Percentiles rank a stretch among this genome's conserved stretches.
phyloP scores from a whole-genome alignment of 352 stramenopile genomes.

The Phytophthora hibernalis region DNA sequence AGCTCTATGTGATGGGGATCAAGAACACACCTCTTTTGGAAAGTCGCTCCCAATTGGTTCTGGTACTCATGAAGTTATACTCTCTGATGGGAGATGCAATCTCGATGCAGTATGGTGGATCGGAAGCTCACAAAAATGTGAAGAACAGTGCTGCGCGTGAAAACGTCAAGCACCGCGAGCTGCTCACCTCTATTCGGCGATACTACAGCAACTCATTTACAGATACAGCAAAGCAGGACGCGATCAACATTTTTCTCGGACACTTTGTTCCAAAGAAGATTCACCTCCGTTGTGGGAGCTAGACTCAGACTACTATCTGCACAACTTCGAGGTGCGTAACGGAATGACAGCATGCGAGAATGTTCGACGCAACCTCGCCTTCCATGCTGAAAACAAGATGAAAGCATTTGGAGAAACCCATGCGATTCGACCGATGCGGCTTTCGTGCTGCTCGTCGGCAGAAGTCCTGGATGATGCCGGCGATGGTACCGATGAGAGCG shows the following conservation, averaged over 20 bases:
- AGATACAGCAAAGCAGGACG: slow-evolving; percentile 98
- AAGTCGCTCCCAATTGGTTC: slow-evolving; percentile 93
- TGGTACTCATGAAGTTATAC: slow-evolving; percentile 98
- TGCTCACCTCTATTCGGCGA: slow-evolving; percentile 98
- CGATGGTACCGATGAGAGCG: slow-evolving; percentile 36
- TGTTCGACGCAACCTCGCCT: slow-evolving; percentile 64
- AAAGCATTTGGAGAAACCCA: slow-evolving; percentile 51
- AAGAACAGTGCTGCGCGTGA: slow-evolving; percentile 86
- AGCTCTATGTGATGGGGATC: slow-evolving; percentile 98
- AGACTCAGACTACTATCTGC: slow-evolving; percentile 91
- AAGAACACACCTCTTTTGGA: slow-evolving; percentile 86
- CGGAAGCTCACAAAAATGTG: slow-evolving; percentile 99
- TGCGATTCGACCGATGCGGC: slow-evolving; percentile 27
- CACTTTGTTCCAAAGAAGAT: slow-evolving; percentile 83
- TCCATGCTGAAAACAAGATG: slow-evolving; percentile 70
- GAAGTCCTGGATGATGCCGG: slow-evolving; percentile 41
- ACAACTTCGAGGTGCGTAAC: slow-evolving; percentile 91
- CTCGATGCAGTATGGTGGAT: slow-evolving; percentile 99
- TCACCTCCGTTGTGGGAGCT: slow-evolving; percentile 83
- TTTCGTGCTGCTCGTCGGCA: slow-evolving; percentile 48
- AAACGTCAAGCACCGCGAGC: slow-evolving; percentile 95
- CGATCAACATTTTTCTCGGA: slow-evolving; percentile 99
- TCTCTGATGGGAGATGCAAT: slow-evolving; percentile 98
- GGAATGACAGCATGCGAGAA: slow-evolving; percentile 66
- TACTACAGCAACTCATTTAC: slow-evolving; percentile 99